A percentile compares a stretch with the other conserved stretches of the same genome.
These are phyloP conservation scores for Rutstroemia sydowiana DNA, from an alignment of 2,329 filamentous ascomycete genomes.

Conservation along the genomic window DNA sequence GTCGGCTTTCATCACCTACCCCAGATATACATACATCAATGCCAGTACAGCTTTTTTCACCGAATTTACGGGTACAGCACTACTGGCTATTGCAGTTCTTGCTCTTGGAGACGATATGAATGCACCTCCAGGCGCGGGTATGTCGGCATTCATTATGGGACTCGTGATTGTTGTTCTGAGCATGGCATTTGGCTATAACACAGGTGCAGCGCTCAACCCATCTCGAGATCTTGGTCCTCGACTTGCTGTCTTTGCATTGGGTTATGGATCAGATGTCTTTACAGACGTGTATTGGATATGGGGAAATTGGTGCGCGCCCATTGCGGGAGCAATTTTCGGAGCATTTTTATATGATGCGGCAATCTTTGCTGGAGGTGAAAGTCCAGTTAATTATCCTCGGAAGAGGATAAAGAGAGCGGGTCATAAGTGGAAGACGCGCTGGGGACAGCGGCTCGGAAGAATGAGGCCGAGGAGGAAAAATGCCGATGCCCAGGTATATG, in stretches of 20 bases:
- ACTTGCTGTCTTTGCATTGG: constrained; percentile 37
- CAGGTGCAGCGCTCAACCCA: constrained; percentile 41
- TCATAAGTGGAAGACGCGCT: constrained; percentile 36
- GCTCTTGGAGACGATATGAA: constrained; percentile 40
- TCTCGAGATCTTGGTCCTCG: constrained; percentile 43
- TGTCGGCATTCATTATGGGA: constrained; percentile 43
- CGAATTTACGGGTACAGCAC: constrained; percentile 38
- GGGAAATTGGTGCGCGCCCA: constrained; percentile 35
- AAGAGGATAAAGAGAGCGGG: constrained; percentile 34
- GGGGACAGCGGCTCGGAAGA: constrained; percentile 17
- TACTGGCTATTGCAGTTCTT: constrained; percentile 37
- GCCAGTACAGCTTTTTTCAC: constrained; percentile 38
- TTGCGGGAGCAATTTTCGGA: constrained; percentile 35
- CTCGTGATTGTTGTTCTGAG: constrained; percentile 33
- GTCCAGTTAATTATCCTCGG: constrained; percentile 43
- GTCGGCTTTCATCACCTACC: constrained; percentile 38
- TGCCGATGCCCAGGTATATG: not conserved
- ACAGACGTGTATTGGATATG: constrained; percentile 36
- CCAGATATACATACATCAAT: constrained; percentile 34
- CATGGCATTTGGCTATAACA: constrained; percentile 39
- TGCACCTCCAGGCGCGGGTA: constrained; percentile 41
- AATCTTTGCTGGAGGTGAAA: constrained; percentile 44
- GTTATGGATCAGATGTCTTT: constrained; percentile 37
- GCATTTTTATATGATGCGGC: constrained; percentile 44
- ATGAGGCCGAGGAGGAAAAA: not conserved